phyloP scores from a whole-genome alignment of 2,329 filamentous ascomycete species.

The Microdochium nivale region DNA sequence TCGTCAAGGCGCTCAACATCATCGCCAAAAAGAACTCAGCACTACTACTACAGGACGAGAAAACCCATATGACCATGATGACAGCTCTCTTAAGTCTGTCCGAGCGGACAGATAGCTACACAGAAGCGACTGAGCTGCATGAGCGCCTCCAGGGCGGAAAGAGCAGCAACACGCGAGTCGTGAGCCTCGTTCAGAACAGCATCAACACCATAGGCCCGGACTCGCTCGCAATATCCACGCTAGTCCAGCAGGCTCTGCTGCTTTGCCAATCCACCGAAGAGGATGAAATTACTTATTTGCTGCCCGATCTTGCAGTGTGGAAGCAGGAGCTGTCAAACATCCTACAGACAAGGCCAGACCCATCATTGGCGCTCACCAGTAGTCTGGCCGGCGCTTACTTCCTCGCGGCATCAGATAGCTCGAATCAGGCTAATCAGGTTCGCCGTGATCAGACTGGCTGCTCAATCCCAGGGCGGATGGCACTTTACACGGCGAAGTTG shows the following conservation, averaged over 20 bases:
- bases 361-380: slow-evolving; percentile 66
- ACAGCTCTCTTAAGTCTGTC: slow-evolving; percentile 44
- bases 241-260: slow-evolving; percentile 38
- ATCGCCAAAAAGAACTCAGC: slow-evolving; percentile 35
- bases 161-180: slow-evolving; percentile 32
- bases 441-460: slow-evolving; percentile 59
- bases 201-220: slow-evolving; percentile 38
- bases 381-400: slow-evolving; percentile 62
- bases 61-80: slow-evolving; percentile 39
- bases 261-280: slow-evolving; percentile 25
- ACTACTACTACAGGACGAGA: slow-evolving; percentile 34
- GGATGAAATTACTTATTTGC: slow-evolving; percentile 25
- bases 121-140: slow-evolving; percentile 32
- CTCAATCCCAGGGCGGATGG: slow-evolving; percentile 67
- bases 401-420: slow-evolving; percentile 36
- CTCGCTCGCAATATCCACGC: slow-evolving; percentile 44
- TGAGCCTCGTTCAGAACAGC: slow-evolving; percentile 46
- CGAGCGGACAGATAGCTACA: slow-evolving; percentile 32
- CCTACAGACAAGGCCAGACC: slow-evolving; percentile 41
- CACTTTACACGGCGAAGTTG: slow-evolving; percentile 58
- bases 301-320: slow-evolving; percentile 62
- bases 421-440: slow-evolving; percentile 10
- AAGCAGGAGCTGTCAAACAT: slow-evolving; percentile 49
- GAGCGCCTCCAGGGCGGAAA: slow-evolving; percentile 34
- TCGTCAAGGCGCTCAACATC: slow-evolving; percentile 37